Percentiles rank a stretch among this genome's conserved stretches.
phyloP scores from a whole-genome alignment of 108 stramenopile species.

The Bacterosira constricta region DNA sequence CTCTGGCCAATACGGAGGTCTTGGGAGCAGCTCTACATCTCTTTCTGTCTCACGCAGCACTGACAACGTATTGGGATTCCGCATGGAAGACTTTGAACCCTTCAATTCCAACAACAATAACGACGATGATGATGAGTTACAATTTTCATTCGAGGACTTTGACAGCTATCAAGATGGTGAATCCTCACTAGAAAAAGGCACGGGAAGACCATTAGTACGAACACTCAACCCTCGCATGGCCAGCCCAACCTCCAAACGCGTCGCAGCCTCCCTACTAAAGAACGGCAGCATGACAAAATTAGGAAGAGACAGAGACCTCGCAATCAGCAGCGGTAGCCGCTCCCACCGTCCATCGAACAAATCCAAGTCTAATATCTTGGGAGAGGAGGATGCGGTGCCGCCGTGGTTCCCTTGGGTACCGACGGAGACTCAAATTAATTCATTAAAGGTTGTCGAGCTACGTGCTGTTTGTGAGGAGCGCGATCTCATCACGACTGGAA shows the following conservation, averaged over 20 bases:
- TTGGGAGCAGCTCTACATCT: not conserved
- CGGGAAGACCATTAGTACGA: not conserved
- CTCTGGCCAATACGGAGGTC: constrained; percentile 3
- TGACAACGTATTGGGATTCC: constrained; percentile 8
- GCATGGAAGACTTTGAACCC: constrained; percentile 31
- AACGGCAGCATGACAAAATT: not conserved
- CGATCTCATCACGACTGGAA: constrained; percentile 54
- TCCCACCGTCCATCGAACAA: constrained; percentile 1
- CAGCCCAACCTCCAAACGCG: constrained; percentile 11
- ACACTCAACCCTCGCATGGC: constrained; percentile 12
- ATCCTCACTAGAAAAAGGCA: not conserved
- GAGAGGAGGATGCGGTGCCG: constrained; percentile 31
- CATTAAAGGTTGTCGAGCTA: constrained; percentile 56
- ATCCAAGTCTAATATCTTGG: constrained; percentile 4
- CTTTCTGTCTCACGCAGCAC: constrained; percentile 20
- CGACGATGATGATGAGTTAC: constrained; percentile 9
- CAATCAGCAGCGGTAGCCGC: not conserved
- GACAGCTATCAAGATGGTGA: constrained; percentile 15
- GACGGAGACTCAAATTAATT: constrained; percentile 54
- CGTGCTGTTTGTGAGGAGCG: constrained; percentile 56
- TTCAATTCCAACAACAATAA: not conserved
- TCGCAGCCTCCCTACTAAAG: constrained; percentile 14
- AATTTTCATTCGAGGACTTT: constrained; percentile 22
- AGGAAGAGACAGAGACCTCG: not conserved
- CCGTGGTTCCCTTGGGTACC: constrained; percentile 67